Conservation (phyloP, 345 rosid genomes). For the Dovyalis caffra region DNA sequence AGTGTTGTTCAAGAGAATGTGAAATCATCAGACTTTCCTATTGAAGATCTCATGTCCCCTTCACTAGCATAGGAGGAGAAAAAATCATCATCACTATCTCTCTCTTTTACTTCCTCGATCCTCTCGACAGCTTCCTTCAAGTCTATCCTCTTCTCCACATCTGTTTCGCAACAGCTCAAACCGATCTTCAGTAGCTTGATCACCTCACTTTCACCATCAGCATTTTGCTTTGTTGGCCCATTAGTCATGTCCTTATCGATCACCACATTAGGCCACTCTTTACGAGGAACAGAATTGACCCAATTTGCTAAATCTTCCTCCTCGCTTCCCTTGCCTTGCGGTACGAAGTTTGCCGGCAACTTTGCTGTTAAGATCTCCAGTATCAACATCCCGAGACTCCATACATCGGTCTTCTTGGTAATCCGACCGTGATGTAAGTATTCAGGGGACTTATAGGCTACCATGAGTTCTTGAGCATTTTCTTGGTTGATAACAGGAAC, state of each 20-base stretch:
- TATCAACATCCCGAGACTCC: constrained; percentile 76
- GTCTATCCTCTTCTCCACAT: constrained; percentile 76
- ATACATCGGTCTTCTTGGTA: constrained; percentile 85
- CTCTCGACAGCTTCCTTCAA: constrained; percentile 58
- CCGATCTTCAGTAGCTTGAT: constrained; percentile 60
- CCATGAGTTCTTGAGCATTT: constrained; percentile 72
- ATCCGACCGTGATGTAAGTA: constrained; percentile 53
- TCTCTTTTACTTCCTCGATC: constrained; percentile 60
- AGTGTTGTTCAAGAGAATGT: constrained; percentile 11
- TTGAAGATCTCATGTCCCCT: constrained; percentile 35
- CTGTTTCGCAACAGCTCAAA: constrained; percentile 59
- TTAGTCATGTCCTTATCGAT: constrained; percentile 56
- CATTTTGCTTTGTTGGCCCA: constrained; percentile 1
- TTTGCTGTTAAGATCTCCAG: constrained; percentile 73
- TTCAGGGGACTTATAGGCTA: constrained; percentile 88
- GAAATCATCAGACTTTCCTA: constrained; percentile 40
- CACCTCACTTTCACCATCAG: constrained; percentile 41
- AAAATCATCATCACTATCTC: constrained; percentile 51
- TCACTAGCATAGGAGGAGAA: constrained; percentile 54
- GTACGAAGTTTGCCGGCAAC: constrained; percentile 52
- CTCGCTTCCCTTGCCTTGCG: constrained; percentile 35
- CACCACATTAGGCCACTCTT: constrained; percentile 34
- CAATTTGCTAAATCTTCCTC: constrained; percentile 48
- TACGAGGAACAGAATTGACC: constrained; percentile 40
- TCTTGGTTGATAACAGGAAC: constrained; percentile 79